phyloP scores from a whole-genome alignment of 2,329 filamentous ascomycete species.

The Raffaelea deltoideospora region DNA sequence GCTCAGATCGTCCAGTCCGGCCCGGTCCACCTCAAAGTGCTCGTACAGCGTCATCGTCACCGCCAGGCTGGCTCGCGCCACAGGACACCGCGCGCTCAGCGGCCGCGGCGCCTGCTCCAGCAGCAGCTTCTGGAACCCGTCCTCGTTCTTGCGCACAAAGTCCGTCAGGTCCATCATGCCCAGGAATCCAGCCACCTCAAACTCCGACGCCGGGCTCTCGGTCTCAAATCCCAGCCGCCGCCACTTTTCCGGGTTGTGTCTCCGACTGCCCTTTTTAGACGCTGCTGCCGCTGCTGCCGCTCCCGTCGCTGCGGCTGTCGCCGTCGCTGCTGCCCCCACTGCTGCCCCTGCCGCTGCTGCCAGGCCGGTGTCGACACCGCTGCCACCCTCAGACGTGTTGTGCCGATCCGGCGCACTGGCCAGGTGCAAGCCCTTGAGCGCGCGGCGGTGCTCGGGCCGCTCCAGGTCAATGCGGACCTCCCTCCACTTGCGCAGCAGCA shows the following conservation, averaged over 20 bases:
- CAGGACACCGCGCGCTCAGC: slow-evolving; percentile 60
- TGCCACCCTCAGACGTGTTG: slow-evolving; percentile 10
- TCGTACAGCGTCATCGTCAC: slow-evolving; percentile 84
- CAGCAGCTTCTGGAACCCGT: slow-evolving; percentile 80
- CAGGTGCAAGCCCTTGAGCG: slow-evolving; percentile 72
- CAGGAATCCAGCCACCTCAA: slow-evolving; percentile 71
- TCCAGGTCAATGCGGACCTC: slow-evolving; percentile 75
- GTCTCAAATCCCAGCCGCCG: slow-evolving; percentile 79
- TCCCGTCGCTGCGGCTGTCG: slow-evolving; percentile 12
- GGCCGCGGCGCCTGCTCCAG: slow-evolving; percentile 73
- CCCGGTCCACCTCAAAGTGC: slow-evolving; percentile 85
- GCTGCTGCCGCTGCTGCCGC: slow-evolving; percentile 17
- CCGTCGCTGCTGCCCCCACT: slow-evolving; percentile 18
- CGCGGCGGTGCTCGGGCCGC: slow-evolving; percentile 72
- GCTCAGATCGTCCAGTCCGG: slow-evolving; percentile 63
- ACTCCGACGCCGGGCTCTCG: slow-evolving; percentile 75
- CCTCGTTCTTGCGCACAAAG: slow-evolving; percentile 82
- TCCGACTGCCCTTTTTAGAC: slow-evolving; percentile 45
- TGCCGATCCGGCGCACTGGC: slow-evolving; percentile 57
- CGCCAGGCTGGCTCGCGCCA: slow-evolving; percentile 73
- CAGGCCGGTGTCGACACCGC: slow-evolving; percentile 15
- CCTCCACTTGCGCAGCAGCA: slow-evolving; percentile 75
- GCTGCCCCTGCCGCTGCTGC: slow-evolving; percentile 7
- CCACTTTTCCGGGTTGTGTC: slow-evolving; percentile 86
- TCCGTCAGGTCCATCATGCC: slow-evolving; percentile 97